These are phyloP conservation scores for Euclidium syriacum DNA, from an alignment of 345 rosid species.

Conservation along the genomic window DNA sequence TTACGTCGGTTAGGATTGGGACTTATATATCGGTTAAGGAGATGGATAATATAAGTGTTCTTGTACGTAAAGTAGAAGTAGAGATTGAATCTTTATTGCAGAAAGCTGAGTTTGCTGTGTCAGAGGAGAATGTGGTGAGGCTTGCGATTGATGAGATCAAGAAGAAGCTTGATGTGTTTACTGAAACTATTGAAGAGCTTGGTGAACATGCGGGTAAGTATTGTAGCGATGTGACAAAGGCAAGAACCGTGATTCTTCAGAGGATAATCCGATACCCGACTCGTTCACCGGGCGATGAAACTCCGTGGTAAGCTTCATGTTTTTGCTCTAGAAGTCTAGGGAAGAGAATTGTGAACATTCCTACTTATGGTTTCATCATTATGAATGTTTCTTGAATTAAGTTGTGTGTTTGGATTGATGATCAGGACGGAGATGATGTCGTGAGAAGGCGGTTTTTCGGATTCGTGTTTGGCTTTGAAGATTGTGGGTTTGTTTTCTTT, in stretches of 20 bases:
- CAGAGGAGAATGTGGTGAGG: slow-evolving; percentile 50
- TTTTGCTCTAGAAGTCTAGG: not conserved
- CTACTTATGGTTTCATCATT: not conserved
- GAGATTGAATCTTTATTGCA: slow-evolving; percentile 51
- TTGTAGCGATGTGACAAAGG: slow-evolving; percentile 59
- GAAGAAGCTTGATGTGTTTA: slow-evolving; percentile 57
- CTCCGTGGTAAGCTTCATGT: slow-evolving; percentile 19
- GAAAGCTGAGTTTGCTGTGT: slow-evolving; percentile 46
- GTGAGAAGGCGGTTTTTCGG: slow-evolving; percentile 4
- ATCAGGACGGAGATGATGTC: slow-evolving; percentile 27
- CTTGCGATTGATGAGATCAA: slow-evolving; percentile 76
- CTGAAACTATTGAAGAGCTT: slow-evolving; percentile 54
- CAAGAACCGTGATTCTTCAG: slow-evolving; percentile 65
- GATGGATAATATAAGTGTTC: slow-evolving; percentile 58
- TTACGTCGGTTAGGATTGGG: slow-evolving; percentile 41
- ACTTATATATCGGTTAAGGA: slow-evolving; percentile 52
- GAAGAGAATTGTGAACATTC: not conserved
- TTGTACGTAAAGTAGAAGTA: slow-evolving; percentile 49
- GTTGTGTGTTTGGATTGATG: slow-evolving; percentile 11
- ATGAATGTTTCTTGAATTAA: not conserved
- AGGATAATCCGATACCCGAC: slow-evolving; percentile 48
- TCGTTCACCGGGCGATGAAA: slow-evolving; percentile 26
- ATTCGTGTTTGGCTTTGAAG: slow-evolving; percentile 9
- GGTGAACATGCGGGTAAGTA: slow-evolving; percentile 58
- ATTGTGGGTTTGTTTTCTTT: slow-evolving; percentile 24